phyloP scores from a whole-genome alignment of 179 eudicot genomes.

The Actinidia polygama region DNA sequence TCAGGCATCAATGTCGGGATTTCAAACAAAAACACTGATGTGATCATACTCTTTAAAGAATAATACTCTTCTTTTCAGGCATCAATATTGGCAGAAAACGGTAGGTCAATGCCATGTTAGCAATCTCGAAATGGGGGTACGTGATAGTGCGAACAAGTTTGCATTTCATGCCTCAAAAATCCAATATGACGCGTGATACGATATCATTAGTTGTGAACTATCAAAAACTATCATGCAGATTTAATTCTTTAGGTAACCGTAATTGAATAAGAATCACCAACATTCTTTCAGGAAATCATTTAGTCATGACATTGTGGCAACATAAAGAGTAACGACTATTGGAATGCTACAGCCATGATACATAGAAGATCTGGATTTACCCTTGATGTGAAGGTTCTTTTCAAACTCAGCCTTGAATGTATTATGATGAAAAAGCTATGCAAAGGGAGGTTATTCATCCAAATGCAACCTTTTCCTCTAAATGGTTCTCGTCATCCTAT shows the following conservation, averaged over 20 bases:
- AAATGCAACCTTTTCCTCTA: background rate
- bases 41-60: background rate
- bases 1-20: background rate
- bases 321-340: background rate
- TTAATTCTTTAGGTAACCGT: background rate
- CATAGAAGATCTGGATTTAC: background rate
- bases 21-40: background rate
- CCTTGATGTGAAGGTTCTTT: background rate
- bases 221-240: background rate
- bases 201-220: background rate
- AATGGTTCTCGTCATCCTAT: background rate
- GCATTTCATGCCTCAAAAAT: background rate
- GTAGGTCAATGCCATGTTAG: background rate
- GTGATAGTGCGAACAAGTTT: background rate
- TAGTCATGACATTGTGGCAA: background rate
- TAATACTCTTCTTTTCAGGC: background rate
- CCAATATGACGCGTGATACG: background rate
- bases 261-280: background rate
- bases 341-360: background rate
- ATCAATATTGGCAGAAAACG: background rate
- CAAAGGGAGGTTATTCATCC: conserved; percentile 3
- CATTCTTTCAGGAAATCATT: background rate
- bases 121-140: background rate
- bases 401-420: background rate
- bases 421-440: background rate